phyloP scores from a whole-genome alignment of 1,284 basidiomycete species.

The Cutaneotrichosporon sp. region DNA sequence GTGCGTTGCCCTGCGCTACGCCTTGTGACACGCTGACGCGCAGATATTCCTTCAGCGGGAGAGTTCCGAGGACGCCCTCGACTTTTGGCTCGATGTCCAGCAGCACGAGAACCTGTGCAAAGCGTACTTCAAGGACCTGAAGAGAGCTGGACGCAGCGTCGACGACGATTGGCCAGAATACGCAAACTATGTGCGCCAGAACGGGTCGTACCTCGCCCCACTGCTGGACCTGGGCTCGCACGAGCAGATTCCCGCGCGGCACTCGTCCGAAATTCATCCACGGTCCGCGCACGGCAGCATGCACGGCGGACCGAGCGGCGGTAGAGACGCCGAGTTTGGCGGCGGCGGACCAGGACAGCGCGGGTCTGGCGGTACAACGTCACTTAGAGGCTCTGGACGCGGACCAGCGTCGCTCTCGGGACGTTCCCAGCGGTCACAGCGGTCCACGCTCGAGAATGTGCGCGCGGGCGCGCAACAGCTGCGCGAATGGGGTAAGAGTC shows the following conservation, averaged over 20 bases:
- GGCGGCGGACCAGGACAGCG: not conserved
- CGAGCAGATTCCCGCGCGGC: slow-evolving; percentile 7
- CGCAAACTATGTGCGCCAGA: slow-evolving; percentile 69
- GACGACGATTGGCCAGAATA: slow-evolving; percentile 97
- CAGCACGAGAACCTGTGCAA: slow-evolving; percentile 98
- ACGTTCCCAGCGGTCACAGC: not conserved
- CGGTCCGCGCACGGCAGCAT: not conserved
- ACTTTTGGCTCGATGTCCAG: slow-evolving; percentile 98
- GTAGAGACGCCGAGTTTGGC: not conserved
- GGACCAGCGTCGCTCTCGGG: slow-evolving; percentile 1
- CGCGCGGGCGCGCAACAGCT: not conserved
- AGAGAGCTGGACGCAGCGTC: slow-evolving; percentile 83
- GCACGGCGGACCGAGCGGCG: slow-evolving; percentile 12
- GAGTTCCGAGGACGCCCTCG: slow-evolving; percentile 87
- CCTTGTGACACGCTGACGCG: not conserved
- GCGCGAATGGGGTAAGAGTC: slow-evolving; percentile 1
- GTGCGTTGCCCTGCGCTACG: slow-evolving; percentile 53
- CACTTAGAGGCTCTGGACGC: not conserved
- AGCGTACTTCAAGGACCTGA: slow-evolving; percentile 96
- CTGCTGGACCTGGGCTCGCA: slow-evolving; percentile 48
- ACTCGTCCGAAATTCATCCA: slow-evolving; percentile 9
- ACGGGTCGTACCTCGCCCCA: slow-evolving; percentile 63
- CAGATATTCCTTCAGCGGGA: slow-evolving; percentile 79
- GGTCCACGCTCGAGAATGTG: not conserved
- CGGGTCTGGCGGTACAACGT: not conserved